Conservation (phyloP, 139 green algal genomes). For the Trebouxia sp. region DNA sequence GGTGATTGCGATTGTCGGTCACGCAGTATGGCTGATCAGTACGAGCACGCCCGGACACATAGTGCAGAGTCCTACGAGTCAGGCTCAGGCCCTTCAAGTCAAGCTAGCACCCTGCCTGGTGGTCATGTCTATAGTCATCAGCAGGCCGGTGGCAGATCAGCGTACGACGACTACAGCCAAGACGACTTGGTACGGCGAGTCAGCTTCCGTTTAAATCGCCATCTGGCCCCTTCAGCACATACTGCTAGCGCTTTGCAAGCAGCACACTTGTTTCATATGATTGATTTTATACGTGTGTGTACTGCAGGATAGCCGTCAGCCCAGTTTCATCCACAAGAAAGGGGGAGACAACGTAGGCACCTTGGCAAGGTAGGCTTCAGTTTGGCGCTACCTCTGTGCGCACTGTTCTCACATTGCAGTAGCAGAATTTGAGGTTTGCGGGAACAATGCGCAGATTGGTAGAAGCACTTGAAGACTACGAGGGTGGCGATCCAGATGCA, state of each 20-base stretch:
- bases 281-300: background rate
- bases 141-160: background rate
- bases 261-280: too few relatives aligned
- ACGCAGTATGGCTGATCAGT: background rate
- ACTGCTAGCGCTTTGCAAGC: too few relatives aligned
- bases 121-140: background rate
- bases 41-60: constrained; percentile 14
- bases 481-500: background rate
- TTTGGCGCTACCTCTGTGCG: background rate
- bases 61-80: constrained; percentile 26
- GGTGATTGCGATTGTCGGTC: background rate
- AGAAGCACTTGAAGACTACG: constrained; percentile 18
- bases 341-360: constrained; percentile 21
- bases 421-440: background rate
- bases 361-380: background rate
- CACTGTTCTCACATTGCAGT: background rate
- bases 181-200: background rate
- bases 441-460: constrained; percentile 6
- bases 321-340: constrained; percentile 26
- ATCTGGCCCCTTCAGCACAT: too few relatives aligned
- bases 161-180: constrained; percentile 16
- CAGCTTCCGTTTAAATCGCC: background rate
- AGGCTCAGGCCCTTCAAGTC: constrained; percentile 13
- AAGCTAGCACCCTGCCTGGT: background rate
- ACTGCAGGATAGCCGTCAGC: constrained; percentile 14